These are phyloP conservation scores for Solanum gandarillasii DNA, from an alignment of 257 asterid genomes.

Conservation along the genomic window DNA sequence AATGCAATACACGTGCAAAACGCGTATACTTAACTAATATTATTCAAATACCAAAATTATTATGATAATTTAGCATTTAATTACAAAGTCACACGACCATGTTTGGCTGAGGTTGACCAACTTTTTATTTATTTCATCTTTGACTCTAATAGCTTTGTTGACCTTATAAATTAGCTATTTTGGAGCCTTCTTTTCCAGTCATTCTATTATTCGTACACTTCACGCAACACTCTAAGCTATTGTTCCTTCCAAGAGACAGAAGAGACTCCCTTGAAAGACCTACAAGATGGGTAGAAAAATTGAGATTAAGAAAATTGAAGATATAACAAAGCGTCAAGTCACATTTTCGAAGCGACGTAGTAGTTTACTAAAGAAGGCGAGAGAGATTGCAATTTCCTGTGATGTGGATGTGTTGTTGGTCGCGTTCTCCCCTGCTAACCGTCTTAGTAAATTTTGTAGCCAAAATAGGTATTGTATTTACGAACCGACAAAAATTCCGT, in stretches of 20 bases:
- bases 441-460: conserved; percentile 32
- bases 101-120: neutral
- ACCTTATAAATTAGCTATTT: neutral
- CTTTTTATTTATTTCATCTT: neutral
- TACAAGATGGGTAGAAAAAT: neutral
- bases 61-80: too few species aligned
- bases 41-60: too few species aligned
- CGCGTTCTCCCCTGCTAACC: conserved; percentile 51
- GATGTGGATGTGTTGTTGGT: conserved; percentile 40
- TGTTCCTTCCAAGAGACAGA: neutral
- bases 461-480: conserved; percentile 14
- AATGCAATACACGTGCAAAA: too few species aligned
- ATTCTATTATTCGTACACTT: neutral
- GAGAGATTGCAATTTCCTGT: conserved; percentile 29
- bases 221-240: neutral
- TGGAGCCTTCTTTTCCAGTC: neutral
- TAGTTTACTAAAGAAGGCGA: conserved; percentile 36
- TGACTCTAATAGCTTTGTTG: neutral
- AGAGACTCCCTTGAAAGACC: neutral
- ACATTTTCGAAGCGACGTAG: conserved; percentile 55
- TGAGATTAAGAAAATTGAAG: neutral
- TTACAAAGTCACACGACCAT: too few species aligned
- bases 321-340: conserved; percentile 37
- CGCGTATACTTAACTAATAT: too few species aligned
- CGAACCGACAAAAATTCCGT: neutral